phyloP scores from a whole-genome alignment of 495 filamentous ascomycete genomes.

The Hypoxylon rickii region DNA sequence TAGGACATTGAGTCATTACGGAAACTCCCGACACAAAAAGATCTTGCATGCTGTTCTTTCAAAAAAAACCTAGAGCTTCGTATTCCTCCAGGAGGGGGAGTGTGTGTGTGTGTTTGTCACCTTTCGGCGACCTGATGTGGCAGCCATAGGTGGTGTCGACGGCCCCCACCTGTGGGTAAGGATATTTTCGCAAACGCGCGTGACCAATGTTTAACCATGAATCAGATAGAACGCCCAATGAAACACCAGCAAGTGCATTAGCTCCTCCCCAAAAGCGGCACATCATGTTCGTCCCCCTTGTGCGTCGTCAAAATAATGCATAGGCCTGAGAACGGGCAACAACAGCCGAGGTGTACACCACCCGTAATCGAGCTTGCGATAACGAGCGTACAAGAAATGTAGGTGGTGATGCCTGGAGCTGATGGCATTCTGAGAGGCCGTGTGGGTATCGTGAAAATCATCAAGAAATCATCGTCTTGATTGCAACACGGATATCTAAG shows the following conservation, averaged over 20 bases:
- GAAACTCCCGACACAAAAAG: slow-evolving; percentile 10
- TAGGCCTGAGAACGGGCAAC: slow-evolving; percentile 29
- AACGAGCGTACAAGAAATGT: slow-evolving; percentile 34
- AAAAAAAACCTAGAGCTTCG: slow-evolving; percentile 7
- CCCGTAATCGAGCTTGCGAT: slow-evolving; percentile 27
- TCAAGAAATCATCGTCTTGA: slow-evolving; percentile 22
- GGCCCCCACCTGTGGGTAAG: slow-evolving; percentile 11
- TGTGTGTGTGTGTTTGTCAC: neutral
- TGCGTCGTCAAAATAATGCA: slow-evolving; percentile 30
- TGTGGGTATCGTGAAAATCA: slow-evolving; percentile 34
- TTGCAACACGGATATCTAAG: slow-evolving; percentile 21
- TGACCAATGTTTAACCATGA: slow-evolving; percentile 24
- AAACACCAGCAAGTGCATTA: slow-evolving; percentile 36
- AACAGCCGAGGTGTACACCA: slow-evolving; percentile 28
- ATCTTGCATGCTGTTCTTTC: slow-evolving; percentile 23
- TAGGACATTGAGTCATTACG: slow-evolving; percentile 15
- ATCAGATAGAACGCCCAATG: slow-evolving; percentile 37
- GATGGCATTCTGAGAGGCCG: slow-evolving; percentile 30
- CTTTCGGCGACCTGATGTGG: slow-evolving; percentile 3
- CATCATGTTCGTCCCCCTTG: slow-evolving; percentile 9
- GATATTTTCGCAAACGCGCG: slow-evolving; percentile 17
- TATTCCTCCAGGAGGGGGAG: slow-evolving; percentile 2
- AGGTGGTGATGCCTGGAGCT: slow-evolving; percentile 27
- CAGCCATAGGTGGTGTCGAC: neutral
- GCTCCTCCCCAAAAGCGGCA: slow-evolving; percentile 30